phyloP scores from a whole-genome alignment of 2,329 filamentous ascomycete species.

The Paracoccidioides brasiliensis region DNA sequence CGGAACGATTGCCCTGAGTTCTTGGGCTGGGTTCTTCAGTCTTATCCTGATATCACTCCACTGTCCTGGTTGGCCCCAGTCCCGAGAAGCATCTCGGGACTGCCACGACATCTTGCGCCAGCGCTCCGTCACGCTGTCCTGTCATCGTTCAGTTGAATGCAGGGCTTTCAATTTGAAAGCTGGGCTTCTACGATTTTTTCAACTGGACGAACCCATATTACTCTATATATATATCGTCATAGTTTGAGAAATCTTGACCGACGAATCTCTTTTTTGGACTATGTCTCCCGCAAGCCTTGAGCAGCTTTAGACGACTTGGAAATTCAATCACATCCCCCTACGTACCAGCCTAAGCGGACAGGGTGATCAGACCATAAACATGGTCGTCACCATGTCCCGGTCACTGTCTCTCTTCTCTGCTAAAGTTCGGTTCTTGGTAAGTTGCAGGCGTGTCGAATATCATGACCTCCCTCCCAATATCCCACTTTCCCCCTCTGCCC shows the following conservation, averaged over 20 bases:
- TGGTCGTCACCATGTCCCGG: not conserved
- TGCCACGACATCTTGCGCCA: not conserved
- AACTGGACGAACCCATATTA: not conserved
- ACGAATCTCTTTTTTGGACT: not conserved
- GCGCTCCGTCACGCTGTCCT: not conserved
- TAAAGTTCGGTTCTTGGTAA: conserved; percentile 10
- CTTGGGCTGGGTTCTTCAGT: not conserved
- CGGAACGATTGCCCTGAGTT: not conserved
- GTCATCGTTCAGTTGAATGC: not conserved
- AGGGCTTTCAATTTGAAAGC: not conserved
- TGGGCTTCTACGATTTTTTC: not conserved
- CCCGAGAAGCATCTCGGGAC: not conserved
- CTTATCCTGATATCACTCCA: not conserved
- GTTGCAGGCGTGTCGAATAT: not conserved
- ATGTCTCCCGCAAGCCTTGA: not conserved
- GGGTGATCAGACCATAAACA: not conserved
- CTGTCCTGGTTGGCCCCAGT: not conserved
- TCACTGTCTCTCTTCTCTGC: conserved; percentile 7
- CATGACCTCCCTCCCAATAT: not conserved
- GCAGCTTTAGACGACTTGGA: not conserved
- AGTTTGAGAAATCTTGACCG: too few relatives aligned
- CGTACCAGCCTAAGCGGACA: not conserved
- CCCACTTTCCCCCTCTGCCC: not conserved
- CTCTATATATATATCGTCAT: too few relatives aligned
- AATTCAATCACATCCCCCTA: not conserved